Conservation (phyloP, 192 early-diverging fungal genomes). For the Gonapodya prolifera region DNA sequence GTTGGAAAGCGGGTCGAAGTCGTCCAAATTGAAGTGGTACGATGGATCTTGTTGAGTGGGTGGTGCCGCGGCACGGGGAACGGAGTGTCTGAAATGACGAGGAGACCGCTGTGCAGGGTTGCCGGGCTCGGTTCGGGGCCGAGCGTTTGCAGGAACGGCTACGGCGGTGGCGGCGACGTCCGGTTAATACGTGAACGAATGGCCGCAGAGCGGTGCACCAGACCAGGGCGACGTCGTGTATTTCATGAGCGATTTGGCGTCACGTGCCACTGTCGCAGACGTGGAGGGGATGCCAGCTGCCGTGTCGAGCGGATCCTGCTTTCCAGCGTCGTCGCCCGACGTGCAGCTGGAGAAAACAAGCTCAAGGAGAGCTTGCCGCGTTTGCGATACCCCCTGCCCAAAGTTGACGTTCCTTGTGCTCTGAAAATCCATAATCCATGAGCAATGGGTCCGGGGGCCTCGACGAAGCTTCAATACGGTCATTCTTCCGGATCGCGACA, state of each 20-base stretch:
- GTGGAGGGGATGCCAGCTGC: no score
- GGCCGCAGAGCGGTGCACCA: neutral
- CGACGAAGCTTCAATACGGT: no score
- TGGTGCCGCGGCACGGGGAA: neutral
- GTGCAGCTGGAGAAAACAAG: neutral
- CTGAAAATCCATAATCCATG: no score
- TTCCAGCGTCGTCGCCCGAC: neutral
- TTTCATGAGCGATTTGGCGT: neutral
- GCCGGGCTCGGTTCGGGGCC: neutral
- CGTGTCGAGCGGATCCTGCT: neutral
- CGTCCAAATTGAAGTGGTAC: neutral
- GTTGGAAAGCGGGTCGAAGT: neutral
- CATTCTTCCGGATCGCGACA: no score
- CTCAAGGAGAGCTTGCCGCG: no score
- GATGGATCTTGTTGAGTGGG: neutral
- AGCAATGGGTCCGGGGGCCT: no score
- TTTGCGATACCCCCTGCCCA: no score
- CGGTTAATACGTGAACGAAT: neutral
- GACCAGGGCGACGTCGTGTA: neutral
- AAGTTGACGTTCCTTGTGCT: no score
- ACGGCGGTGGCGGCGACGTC: neutral
- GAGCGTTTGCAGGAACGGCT: neutral
- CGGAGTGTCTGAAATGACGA: neutral
- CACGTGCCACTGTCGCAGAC: neutral
- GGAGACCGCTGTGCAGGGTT: neutral